Percentiles rank a stretch among this genome's conserved stretches.
Conservation (phyloP, 805 yeast genomes). For the Candida chilensis region DNA sequence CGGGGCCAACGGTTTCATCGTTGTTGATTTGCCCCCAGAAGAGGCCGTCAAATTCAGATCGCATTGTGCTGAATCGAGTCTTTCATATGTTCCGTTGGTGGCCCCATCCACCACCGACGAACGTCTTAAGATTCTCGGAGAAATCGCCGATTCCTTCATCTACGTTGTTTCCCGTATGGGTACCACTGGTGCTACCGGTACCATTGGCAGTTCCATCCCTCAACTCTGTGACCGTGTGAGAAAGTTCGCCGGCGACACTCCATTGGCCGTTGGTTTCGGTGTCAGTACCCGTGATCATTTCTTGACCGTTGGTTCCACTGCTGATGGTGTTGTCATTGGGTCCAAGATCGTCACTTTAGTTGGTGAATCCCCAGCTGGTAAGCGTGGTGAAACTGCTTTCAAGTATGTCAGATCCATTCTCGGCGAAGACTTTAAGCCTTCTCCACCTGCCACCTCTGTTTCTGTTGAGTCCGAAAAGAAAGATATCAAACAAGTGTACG, state of each 20-base stretch:
- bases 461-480: constrained; percentile 12
- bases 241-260: constrained; percentile 63
- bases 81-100: constrained; percentile 86
- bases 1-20: constrained; percentile 92
- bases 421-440: constrained; percentile 35
- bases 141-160: constrained; percentile 89
- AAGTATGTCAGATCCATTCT: constrained; percentile 62
- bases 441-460: constrained; percentile 10
- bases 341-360: constrained; percentile 69
- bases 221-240: constrained; percentile 70
- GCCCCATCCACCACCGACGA: constrained; percentile 96
- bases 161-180: constrained; percentile 98
- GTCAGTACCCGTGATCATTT: constrained; percentile 91
- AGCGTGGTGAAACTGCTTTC: constrained; percentile 55
- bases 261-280: constrained; percentile 96
- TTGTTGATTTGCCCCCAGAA: constrained; percentile 97
- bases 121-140: constrained; percentile 67
- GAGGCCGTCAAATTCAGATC: constrained; percentile 86
- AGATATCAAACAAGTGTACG: constrained; percentile 26
- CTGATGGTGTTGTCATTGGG: constrained; percentile 97
- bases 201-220: constrained; percentile 54
- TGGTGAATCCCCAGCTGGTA: constrained; percentile 52
- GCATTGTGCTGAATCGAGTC: constrained; percentile 53
- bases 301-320: constrained; percentile 61
- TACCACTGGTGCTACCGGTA: constrained; percentile 81